A percentile compares a stretch with the other conserved stretches of the same genome.
Evolutionary conservation across 1,284 basidiomycete genomes (phyloP).

Genomic region (Fomitiporia mediterranea): DNA sequence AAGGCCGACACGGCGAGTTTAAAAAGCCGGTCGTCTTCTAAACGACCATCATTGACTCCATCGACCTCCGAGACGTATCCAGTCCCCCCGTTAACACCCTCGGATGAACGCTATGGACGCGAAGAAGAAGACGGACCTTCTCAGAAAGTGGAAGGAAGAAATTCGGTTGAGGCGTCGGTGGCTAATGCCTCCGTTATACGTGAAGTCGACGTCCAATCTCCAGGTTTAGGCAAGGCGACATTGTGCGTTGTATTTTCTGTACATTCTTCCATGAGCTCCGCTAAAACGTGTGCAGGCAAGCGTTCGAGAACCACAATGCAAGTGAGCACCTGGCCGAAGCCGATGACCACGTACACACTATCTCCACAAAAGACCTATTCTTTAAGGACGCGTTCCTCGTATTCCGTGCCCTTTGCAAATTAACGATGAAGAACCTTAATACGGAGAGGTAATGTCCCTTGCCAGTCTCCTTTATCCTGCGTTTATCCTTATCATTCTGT

Average conservation of each 20-base stretch:
- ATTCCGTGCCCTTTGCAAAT: constrained; percentile 91
- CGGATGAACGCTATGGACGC: constrained; percentile 14
- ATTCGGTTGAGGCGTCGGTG: constrained; percentile 15
- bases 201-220: constrained; percentile 10
- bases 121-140: constrained; percentile 4
- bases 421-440: constrained; percentile 96
- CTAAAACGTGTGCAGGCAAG: constrained; percentile 17
- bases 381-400: constrained; percentile 97
- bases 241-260: constrained; percentile 6
- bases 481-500: constrained; percentile 3
- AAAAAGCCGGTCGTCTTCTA: constrained; percentile 22
- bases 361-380: constrained; percentile 77
- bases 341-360: constrained; percentile 28
- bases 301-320: constrained; percentile 28
- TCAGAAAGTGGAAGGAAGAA: constrained; percentile 15
- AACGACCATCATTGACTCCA: constrained; percentile 26
- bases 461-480: neutral
- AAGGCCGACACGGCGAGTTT: constrained; percentile 21
- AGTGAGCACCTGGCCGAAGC: constrained; percentile 29
- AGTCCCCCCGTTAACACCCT: constrained; percentile 23
- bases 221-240: constrained; percentile 1
- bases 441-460: constrained; percentile 69
- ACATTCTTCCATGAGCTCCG: neutral
- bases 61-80: constrained; percentile 30
- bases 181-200: constrained; percentile 1